Evolutionary conservation across 108 stramenopile species (phyloP), one percentile per base, ranked within the genome.

Genomic region (Conticribra guillardii): DNA sequence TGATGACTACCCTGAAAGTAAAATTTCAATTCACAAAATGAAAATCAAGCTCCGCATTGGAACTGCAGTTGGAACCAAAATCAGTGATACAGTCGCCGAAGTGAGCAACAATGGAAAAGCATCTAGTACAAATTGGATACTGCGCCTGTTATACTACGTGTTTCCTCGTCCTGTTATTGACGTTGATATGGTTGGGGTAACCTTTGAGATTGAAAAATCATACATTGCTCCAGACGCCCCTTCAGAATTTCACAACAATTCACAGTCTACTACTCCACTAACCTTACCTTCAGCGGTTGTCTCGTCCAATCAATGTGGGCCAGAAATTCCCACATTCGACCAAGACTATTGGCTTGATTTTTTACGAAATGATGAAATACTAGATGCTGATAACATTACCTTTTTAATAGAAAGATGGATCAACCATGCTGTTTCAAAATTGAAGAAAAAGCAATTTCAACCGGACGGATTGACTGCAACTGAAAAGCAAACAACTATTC

Each of bases 341-440:
- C 73, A 79, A 54, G 48, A 61, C n/a, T 48, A 41, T 45, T 14
- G 47, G 19, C 37, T 73, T 24, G 59, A 73, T 37, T 61, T 54
- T 31, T 60, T 76, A 24, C 54, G 80, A 28, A 50, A 58, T 51
- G 74, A 80, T 48, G 65, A 63, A 58, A 21, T 65, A 11, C 32
- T 55, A 0, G 26, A 49, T 57, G 74, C 80, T 24, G 60, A 80
- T 21, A 2, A 0, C 4, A 30, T 64, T 22, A 80, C 72, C 2
- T 75, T 71, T 71, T 66, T 37, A 21, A 56, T 80, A 28, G 74
- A 80, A 54, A 28, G 62, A 49, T 80, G 80, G 80, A 64, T 75
- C 41, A 68, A 64, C 16, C 62, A 69, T 57, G 34, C 34, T 46
- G 26, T 54, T 30, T 11, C 64, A 26, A 31, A 69, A 37, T n/a